Base-by-base conservation (phyloP, 2,329 filamentous ascomycete genomes). In the Diaporthe eres region DNA sequence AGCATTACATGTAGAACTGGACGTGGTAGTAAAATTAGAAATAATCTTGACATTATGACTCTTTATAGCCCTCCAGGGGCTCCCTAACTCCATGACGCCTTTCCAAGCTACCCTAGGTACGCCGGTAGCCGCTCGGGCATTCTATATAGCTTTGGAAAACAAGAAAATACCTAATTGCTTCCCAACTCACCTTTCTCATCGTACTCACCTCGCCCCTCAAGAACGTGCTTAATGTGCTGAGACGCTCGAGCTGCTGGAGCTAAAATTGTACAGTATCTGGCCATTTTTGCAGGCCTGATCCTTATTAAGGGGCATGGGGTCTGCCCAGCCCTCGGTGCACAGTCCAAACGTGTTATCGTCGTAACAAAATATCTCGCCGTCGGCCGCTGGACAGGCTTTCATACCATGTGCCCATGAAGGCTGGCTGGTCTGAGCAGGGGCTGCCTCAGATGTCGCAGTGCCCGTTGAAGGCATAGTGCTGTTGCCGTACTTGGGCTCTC, bases 201-300 rank as follows among this genome's bases (percentile, higher is more conserved):
- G 47, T 19, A 28, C 13, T 19, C 22, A 25, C 25, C 37, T 31
- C 17, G 25, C 9, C 19, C 28, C 28, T 22, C 15, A 0, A 34
- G 37, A n/a, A 13, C 6, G 4, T 39, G 12, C 28, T 39, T 13
- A 6, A 17, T 8, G 15, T 37, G 31, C 13, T 68, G 2, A 51
- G 10, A 31, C 22, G 44, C 28, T 34, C 6, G 28, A 51, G 44
- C 28, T 42, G 44, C 28, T 42, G 15, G 58, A 13, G 37, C 19
- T 53, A n/a, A 22, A 51, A 15, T 68, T 68, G n/a, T 68, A 68
- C 13, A 15, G 39, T n/a, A 68, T 68, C 31, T 68, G 22, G 22
- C 65, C 65, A 22, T 68, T 51, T 9, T 8, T 1, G 34, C 65
- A 68, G 15, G 53, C 3, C n/a, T 68, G 65, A 13, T 53, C 5